These are phyloP conservation scores for Tulasnella sp. DNA, from an alignment of 768 basidiomycete genomes.

Conservation along the genomic window DNA sequence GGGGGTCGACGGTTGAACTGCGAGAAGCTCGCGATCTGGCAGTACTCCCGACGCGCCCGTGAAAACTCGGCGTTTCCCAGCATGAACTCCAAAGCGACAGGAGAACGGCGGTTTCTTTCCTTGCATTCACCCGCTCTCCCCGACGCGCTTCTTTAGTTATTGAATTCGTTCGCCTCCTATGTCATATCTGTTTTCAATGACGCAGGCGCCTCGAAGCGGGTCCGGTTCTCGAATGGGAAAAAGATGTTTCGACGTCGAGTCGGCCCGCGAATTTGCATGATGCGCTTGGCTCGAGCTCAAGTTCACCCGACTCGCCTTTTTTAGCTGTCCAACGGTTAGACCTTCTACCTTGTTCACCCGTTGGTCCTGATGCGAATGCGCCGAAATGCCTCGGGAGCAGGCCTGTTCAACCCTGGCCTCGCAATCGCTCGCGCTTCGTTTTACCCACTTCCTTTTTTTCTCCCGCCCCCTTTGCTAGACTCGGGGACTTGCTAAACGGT, in stretches of 20 bases:
- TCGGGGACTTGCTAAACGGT: neutral
- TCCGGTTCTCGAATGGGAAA: neutral
- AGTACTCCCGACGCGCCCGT: neutral
- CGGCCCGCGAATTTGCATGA: neutral
- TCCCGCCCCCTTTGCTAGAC: neutral
- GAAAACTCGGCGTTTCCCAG: neutral
- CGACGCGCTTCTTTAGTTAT: neutral
- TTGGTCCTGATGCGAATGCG: neutral
- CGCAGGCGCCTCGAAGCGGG: neutral
- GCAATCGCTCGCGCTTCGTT: neutral
- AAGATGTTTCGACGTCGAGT: neutral
- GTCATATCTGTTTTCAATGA: neutral
- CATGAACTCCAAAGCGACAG: neutral
- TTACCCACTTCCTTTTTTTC: neutral
- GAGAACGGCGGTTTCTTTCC: neutral
- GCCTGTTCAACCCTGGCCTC: too few species aligned
- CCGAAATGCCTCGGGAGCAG: too few species aligned
- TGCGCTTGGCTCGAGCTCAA: neutral
- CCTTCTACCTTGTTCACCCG: neutral
- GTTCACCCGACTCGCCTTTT: neutral
- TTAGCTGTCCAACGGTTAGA: neutral
- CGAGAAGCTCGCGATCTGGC: neutral
- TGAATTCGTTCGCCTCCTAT: neutral
- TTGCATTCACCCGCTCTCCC: neutral
- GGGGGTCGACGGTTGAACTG: neutral